Percentiles rank a stretch among this genome's conserved stretches.
These are phyloP conservation scores for Vinca minor DNA, from an alignment of 257 asterid genomes.

Conservation along the genomic window DNA sequence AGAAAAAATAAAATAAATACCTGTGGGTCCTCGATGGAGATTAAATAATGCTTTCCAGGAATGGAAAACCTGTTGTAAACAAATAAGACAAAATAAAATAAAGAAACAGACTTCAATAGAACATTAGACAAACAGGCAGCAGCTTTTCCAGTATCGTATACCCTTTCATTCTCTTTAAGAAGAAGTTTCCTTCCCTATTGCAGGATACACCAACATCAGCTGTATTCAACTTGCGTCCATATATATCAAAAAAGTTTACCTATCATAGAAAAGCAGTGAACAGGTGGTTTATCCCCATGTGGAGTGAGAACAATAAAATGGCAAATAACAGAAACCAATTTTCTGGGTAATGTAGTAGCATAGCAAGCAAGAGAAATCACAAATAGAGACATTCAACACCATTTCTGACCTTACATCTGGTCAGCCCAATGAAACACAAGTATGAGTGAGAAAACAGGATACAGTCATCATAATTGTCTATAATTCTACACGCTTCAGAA, in stretches of 20 bases:
- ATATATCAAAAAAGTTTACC: constrained; percentile 86
- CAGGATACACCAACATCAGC: constrained; percentile 88
- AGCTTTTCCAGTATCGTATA: constrained; percentile 26
- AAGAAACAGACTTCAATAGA: constrained; percentile 8
- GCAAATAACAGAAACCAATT: too few relatives aligned
- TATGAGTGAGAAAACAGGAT: not conserved
- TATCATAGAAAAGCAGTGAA: constrained; percentile 31
- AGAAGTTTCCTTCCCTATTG: constrained; percentile 63
- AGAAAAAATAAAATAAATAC: constrained; percentile 23
- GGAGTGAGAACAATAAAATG: too few relatives aligned
- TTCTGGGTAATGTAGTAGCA: too few relatives aligned
- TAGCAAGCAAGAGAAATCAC: not conserved
- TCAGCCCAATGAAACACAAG: not conserved
- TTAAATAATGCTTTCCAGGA: constrained; percentile 48
- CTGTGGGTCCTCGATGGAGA: constrained; percentile 97
- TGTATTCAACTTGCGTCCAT: constrained; percentile 80
- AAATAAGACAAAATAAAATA: not conserved
- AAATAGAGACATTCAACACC: not conserved
- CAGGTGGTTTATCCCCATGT: too few relatives aligned
- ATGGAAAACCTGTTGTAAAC: constrained; percentile 45
- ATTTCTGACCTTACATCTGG: not conserved
- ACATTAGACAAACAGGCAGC: constrained; percentile 8
- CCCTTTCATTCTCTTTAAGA: constrained; percentile 62
- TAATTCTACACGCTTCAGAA: not conserved
- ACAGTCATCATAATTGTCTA: too few relatives aligned